Base-by-base conservation (phyloP, 345 rosid species). In the Boechera retrofracta region DNA sequence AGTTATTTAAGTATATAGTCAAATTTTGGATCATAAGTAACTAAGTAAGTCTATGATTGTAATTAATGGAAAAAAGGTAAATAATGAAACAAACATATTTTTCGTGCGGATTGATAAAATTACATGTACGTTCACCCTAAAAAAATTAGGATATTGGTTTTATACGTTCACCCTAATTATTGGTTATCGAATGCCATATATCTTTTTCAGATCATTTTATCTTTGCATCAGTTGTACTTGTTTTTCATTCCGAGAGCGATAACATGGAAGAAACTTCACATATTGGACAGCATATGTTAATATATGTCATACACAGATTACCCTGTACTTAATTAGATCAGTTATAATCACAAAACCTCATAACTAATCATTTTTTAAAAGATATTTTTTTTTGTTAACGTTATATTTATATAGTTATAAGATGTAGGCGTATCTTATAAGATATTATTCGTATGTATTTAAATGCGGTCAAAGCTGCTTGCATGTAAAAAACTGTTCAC, bases 401-500 rank as follows among this genome's bases (percentile, higher is more conserved):
- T 11, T 51, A 38, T 18, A 18, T 39, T 5, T 18, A 35, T 16
- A 31, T n/a, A 28, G 18, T 5, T 59, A 5, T 7, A 32, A 55
- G 4, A 13, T 13, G 13, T 68, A 1, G 12, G 7, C 12, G 56
- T 6, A 32, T 0, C 48, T 24, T 56, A 11, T 47, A 57, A 10
- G 9, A 75, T 5, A 48, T 32, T 21, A 6, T 59, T 36, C 16
- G 48, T 21, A 21, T 21, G 26, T 15, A 6, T 26, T 60, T 72
- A 33, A 72, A 60, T 45, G 53, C 52, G 69, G 15, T 69, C 56
- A 61, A 21, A 53, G 44, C 48, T 53, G 52, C 75, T 63, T 63
- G 76, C 76, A 57, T 28, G 61, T 71, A 77, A 35, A 28, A 48
- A 5, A 54, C 36, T 44, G 56, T 5, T 77, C 35, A 56, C 59